These are phyloP conservation scores for Dacryopinax primogenitus DNA, from an alignment of 768 basidiomycete genomes.

Conservation along the genomic window DNA sequence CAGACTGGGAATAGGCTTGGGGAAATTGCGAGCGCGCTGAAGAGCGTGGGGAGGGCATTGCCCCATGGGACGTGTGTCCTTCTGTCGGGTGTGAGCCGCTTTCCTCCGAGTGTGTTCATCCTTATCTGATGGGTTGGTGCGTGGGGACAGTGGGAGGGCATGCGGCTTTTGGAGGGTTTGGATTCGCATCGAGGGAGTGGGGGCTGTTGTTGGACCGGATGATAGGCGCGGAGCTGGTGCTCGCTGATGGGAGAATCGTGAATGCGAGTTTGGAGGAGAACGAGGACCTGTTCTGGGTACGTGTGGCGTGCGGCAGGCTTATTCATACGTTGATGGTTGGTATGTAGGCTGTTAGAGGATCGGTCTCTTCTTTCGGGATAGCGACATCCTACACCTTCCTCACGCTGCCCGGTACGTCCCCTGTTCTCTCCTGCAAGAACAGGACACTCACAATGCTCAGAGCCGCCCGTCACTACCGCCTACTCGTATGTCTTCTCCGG, in stretches of 20 bases:
- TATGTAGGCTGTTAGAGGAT: conserved; percentile 24
- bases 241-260: conserved; percentile 36
- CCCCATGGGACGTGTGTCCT: conserved; percentile 10
- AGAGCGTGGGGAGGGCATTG: not conserved
- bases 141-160: not conserved
- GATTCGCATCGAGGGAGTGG: not conserved
- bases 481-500: conserved; percentile 15
- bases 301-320: not conserved
- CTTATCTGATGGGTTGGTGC: no score
- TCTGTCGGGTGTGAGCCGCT: not conserved
- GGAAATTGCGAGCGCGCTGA: conserved; percentile 3
- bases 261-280: conserved; percentile 27
- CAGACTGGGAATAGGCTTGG: conserved; percentile 8
- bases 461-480: conserved; percentile 18
- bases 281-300: conserved; percentile 40
- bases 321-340: not conserved
- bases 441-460: not conserved
- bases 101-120: no score
- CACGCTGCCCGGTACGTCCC: conserved; percentile 16
- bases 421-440: not conserved
- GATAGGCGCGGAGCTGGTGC: conserved; percentile 22
- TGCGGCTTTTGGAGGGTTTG: conserved; percentile 10
- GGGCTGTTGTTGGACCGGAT: conserved; percentile 32
- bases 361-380: conserved; percentile 25
- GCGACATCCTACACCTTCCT: conserved; percentile 22